Evolutionary conservation across 176 grass and related monocot genomes (phyloP), one percentile per base, ranked within the genome.

Genomic region (Cymbopogon citratus): DNA sequence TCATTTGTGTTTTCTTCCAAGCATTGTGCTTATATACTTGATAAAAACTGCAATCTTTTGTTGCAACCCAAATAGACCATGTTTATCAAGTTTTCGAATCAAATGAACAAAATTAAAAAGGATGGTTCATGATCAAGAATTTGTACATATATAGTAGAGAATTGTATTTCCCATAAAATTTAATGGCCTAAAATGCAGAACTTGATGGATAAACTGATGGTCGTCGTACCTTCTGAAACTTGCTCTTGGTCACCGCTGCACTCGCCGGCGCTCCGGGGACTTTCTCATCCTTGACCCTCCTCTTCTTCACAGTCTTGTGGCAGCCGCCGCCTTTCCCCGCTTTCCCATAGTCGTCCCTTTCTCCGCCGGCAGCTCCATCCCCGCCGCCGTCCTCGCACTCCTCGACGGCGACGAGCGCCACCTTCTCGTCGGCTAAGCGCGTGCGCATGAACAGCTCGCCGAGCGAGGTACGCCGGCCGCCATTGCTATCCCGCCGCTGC

Each of bases 361-460:
- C 87, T 19, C 76, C 76, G 0, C 76, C 57, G 12, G 27, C 34
- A 9, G 34, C 44, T 25, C 63, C 76, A 19, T 66, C 71, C 13
- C 64, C 71, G 9, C 71, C 79, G 18, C 59, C 27, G 12, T 88
- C 87, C 49, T 77, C 82, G 6, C 18, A 67, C 57, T 90, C 91
- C 7, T 66, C 85, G 27, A 86, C 80, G 5, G 81, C 59, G 27
- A 85, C 77, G 24, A 85, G 85, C 4, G 80, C 25, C 39, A 63
- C 63, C 86, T 99, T 94, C 73, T 83, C 77, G 19, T 99, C 93
- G 9, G 83, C 4, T 60, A 99, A 93, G 63, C 91, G 85, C 49
- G 87, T 96, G 24, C 83, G 94, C 93, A 99, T 85, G 84, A 99
- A 99, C 65, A 99, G 76, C 85, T 99, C 97, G 2, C 97, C 97